Conservation (phyloP, 169 alveolate genomes). For the Plasmodium vinckei region DNA sequence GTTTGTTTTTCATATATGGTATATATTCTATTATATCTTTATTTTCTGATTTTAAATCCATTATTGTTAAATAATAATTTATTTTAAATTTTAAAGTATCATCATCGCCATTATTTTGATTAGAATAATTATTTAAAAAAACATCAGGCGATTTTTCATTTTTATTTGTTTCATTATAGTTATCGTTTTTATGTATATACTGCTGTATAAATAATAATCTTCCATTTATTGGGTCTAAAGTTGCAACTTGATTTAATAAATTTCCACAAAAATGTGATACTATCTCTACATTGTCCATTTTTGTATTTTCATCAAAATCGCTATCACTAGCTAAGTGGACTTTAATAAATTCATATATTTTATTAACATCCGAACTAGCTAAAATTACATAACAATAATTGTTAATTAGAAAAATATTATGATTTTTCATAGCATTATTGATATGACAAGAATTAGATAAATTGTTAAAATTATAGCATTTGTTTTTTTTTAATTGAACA, state of each 20-base stretch:
- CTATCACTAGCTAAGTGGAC: constrained; percentile 11
- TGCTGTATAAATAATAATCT: constrained; percentile 61
- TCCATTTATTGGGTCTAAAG: constrained; percentile 47
- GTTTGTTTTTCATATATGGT: constrained; percentile 46
- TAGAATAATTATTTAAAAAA: constrained; percentile 1
- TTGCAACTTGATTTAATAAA: constrained; percentile 56
- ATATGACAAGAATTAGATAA: constrained; percentile 72
- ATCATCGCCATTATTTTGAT: constrained; percentile 11
- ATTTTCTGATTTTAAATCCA: constrained; percentile 50
- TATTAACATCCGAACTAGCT: constrained; percentile 59
- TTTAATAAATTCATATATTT: constrained; percentile 41
- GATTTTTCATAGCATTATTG: constrained; percentile 27
- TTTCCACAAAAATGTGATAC: constrained; percentile 75
- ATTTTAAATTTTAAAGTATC: constrained; percentile 20
- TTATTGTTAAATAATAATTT: constrained; percentile 58
- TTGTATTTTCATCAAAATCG: constrained; percentile 41
- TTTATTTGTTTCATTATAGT: constrained; percentile 6
- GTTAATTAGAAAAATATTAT: constrained; percentile 15
- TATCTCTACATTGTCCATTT: constrained; percentile 50
- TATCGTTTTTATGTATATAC: constrained; percentile 19
- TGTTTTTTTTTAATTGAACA: constrained; percentile 64
- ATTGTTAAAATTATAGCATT: constrained; percentile 66
- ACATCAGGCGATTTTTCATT: constrained; percentile 1
- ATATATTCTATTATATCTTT: constrained; percentile 68
- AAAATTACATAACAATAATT: constrained; percentile 62